These are phyloP conservation scores for Juglanconis sp. DNA, from an alignment of 2,329 filamentous ascomycete genomes.

Conservation along the genomic window DNA sequence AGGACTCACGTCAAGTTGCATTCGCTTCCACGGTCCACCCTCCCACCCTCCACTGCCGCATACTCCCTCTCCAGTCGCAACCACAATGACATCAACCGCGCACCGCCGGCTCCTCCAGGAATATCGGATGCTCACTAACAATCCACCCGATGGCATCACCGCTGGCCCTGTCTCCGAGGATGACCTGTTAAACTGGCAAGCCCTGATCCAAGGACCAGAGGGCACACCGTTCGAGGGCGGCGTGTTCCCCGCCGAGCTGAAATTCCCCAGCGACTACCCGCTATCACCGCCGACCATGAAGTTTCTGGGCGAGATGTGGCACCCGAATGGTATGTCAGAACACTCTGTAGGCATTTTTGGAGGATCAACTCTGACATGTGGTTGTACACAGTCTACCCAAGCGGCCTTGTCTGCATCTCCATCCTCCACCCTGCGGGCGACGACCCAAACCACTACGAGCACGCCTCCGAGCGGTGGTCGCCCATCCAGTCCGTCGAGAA, in stretches of 20 bases:
- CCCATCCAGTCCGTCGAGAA: constrained; percentile 98
- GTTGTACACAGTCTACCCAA: constrained; percentile 69
- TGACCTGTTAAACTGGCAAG: constrained; percentile 95
- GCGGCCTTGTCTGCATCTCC: constrained; percentile 93
- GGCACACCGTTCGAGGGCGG: constrained; percentile 95
- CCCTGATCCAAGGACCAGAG: constrained; percentile 90
- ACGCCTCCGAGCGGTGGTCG: constrained; percentile 91
- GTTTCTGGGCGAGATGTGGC: constrained; percentile 91
- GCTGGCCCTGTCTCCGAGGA: constrained; percentile 92
- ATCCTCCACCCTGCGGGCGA: constrained; percentile 95
- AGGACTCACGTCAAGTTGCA: too few species aligned
- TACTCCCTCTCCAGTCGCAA: background rate
- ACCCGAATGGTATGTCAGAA: constrained; percentile 75
- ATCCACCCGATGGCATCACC: constrained; percentile 95
- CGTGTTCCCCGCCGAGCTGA: constrained; percentile 90
- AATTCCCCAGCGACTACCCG: constrained; percentile 96
- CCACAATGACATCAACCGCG: constrained; percentile 53
- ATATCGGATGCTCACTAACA: constrained; percentile 90
- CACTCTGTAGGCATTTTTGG: background rate
- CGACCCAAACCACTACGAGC: constrained; percentile 97
- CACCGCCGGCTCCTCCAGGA: constrained; percentile 88
- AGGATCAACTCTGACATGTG: background rate
- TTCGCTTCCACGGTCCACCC: too few species aligned
- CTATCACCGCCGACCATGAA: constrained; percentile 93
- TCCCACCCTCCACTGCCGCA: background rate